These are phyloP conservation scores for Yamadazyma sp. DNA, from an alignment of 1,139 yeast genomes.

Conservation along the genomic window DNA sequence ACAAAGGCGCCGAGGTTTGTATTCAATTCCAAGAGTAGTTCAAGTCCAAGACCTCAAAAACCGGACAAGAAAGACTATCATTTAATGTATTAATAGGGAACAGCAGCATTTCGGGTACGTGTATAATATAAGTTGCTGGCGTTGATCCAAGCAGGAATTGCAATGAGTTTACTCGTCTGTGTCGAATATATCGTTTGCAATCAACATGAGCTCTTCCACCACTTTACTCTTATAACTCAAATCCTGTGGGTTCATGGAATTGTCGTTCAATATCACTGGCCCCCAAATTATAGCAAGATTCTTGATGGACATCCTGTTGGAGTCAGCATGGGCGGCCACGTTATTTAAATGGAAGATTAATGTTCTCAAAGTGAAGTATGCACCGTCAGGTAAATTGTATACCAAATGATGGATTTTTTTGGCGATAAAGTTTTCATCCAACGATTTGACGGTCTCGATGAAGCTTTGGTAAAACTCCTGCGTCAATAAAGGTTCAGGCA, in stretches of 20 bases:
- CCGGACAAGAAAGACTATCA: constrained; percentile 9
- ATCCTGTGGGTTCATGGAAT: constrained; percentile 68
- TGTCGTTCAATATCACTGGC: constrained; percentile 73
- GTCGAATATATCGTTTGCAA: constrained; percentile 87
- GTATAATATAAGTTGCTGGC: background rate
- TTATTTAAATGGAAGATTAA: constrained; percentile 81
- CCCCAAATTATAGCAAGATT: constrained; percentile 93
- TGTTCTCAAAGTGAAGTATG: constrained; percentile 86
- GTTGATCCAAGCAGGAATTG: background rate
- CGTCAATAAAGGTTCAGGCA: constrained; percentile 74
- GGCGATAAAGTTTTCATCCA: constrained; percentile 51
- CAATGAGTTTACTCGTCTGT: constrained; percentile 43
- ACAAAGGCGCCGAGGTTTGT: constrained; percentile 28
- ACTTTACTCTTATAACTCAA: constrained; percentile 79
- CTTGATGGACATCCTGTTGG: constrained; percentile 78
- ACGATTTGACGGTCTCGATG: constrained; percentile 70
- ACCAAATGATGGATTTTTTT: constrained; percentile 85
- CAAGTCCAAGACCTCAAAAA: background rate
- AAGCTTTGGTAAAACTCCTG: constrained; percentile 55
- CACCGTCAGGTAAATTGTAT: constrained; percentile 89
- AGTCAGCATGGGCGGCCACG: constrained; percentile 61
- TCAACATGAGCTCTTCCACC: constrained; percentile 77
- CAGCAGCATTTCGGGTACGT: background rate
- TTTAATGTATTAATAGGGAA: constrained; percentile 12
- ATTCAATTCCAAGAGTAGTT: background rate